Base-by-base conservation (phyloP, 495 filamentous ascomycete genomes). In the Parachaetomium inaequale region DNA sequence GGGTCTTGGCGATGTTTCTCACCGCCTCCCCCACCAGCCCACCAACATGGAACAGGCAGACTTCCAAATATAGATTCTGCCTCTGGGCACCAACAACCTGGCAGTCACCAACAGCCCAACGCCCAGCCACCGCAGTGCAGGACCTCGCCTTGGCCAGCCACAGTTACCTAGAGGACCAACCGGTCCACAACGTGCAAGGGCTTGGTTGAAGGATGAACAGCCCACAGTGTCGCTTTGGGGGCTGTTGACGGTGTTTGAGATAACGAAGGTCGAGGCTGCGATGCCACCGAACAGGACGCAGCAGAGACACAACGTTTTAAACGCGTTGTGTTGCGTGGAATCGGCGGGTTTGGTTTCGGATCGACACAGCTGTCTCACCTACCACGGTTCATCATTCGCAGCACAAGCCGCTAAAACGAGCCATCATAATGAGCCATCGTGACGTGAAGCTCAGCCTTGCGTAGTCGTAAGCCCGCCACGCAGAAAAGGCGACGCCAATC, bases 1-100 rank as follows among this genome's bases (percentile, higher is more conserved):
- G 14, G 7, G 55, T 56, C 55, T 57, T 34, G 55, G 40, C 55
- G n/a, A 46, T n/a, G 36, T 11, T 7, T 17, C 52, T 40, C 52
- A 55, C 52, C 52, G 52, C 54, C 38, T 43, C 45, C 31, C 38
- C 54, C 54, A 31, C 54, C 25, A 7, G n/a, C 11, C 54, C 38
- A 23, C 19, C 25, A 31, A 23, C 54, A 17, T 34, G 40, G 12
- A 56, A n/a, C 12, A 40, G 36, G 4, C 36, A 25, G 11, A 11
- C n/a, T 55, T 57, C 55, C 55, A 57, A 57, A 57, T 57, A 19
- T 57, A 57, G 55, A 31, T 14, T 46, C 11, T 29, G 23, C 54
- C 38, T 43, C 38, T 28, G 38, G 36, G 54, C 54, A 29, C 23
- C 34, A 26, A 46, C n/a, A 19, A 21, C n/a, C n/a, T n/a, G n/a